A percentile compares a stretch with the other conserved stretches of the same genome.
Evolutionary conservation across 306 rosid genomes (phyloP).

Genomic region (Vigna hirtella): DNA sequence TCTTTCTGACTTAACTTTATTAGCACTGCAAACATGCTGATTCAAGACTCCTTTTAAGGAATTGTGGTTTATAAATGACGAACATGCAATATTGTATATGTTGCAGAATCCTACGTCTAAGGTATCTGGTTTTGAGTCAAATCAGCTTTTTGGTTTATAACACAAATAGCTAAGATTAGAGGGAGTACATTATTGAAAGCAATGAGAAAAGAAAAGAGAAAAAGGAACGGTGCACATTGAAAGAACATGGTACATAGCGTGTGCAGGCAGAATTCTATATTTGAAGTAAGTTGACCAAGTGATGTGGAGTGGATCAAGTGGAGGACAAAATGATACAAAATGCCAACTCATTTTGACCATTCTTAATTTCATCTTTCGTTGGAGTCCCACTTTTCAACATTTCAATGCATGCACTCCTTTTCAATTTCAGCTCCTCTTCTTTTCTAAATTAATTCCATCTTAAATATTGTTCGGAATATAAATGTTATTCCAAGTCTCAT

Average conservation of each 20-base stretch:
- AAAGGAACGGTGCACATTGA: slow-evolving; percentile 46
- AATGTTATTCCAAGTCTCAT: no score
- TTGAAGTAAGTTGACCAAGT: slow-evolving; percentile 46
- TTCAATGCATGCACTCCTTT: slow-evolving; percentile 36
- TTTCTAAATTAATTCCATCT: not conserved
- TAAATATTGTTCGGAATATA: no score
- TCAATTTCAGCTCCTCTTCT: slow-evolving; percentile 10
- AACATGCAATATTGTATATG: no score
- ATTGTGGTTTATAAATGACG: no score
- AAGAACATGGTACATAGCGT: slow-evolving; percentile 21
- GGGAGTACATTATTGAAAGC: slow-evolving; percentile 44
- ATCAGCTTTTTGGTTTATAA: slow-evolving; percentile 15
- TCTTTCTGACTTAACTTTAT: slow-evolving; percentile 17
- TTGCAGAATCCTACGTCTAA: not conserved
- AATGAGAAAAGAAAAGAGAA: slow-evolving; percentile 16
- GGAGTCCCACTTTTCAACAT: slow-evolving; percentile 40
- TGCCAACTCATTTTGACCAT: slow-evolving; percentile 51
- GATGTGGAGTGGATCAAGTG: slow-evolving; percentile 46
- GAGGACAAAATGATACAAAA: slow-evolving; percentile 59
- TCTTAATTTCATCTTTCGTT: slow-evolving; percentile 39
- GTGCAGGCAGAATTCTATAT: slow-evolving; percentile 34
- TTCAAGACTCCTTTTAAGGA: no score
- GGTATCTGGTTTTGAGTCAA: slow-evolving; percentile 15
- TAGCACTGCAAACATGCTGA: not conserved
- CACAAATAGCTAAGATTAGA: slow-evolving; percentile 27